These are phyloP conservation scores for Tricholoma saponaceum DNA, from an alignment of 768 basidiomycete genomes.

Conservation along the genomic window DNA sequence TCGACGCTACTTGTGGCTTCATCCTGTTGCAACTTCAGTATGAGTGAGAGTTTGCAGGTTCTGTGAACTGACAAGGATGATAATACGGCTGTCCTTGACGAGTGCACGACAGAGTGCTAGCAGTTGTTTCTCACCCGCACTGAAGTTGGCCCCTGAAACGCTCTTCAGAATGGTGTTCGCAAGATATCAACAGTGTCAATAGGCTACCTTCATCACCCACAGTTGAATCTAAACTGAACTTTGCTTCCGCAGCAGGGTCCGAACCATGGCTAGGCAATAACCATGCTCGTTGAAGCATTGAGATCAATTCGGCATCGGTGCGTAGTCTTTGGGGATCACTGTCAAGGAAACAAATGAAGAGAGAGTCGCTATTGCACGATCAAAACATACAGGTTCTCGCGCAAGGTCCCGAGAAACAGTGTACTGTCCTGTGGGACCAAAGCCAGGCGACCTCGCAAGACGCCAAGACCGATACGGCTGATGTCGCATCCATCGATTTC, in stretches of 20 bases:
- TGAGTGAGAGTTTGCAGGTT: not conserved
- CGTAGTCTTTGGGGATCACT: slow-evolving; percentile 30
- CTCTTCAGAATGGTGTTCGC: not conserved
- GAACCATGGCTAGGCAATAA: slow-evolving; percentile 49
- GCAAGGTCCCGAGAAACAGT: slow-evolving; percentile 47
- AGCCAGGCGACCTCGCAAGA: slow-evolving; percentile 48
- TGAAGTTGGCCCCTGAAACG: slow-evolving; percentile 52
- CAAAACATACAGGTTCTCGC: slow-evolving; percentile 39
- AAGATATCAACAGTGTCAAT: too few species aligned
- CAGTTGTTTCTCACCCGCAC: slow-evolving; percentile 64
- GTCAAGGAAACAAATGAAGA: too few species aligned
- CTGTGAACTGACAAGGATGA: slow-evolving; percentile 43
- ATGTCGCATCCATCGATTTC: slow-evolving; percentile 55
- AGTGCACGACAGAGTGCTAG: slow-evolving; percentile 59
- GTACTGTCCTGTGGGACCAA: slow-evolving; percentile 67
- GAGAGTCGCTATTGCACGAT: too few species aligned
- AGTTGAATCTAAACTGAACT: slow-evolving; percentile 59
- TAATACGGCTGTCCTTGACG: slow-evolving; percentile 56
- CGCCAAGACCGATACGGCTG: slow-evolving; percentile 48
- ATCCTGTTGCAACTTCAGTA: slow-evolving; percentile 6
- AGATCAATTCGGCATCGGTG: slow-evolving; percentile 61
- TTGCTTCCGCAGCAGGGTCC: slow-evolving; percentile 50
- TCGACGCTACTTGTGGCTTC: slow-evolving; percentile 39
- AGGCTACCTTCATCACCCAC: slow-evolving; percentile 65
- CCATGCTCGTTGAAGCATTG: slow-evolving; percentile 56